phyloP scores from a whole-genome alignment of 2,329 filamentous ascomycete genomes.

The Tolypocladium nubicola region DNA sequence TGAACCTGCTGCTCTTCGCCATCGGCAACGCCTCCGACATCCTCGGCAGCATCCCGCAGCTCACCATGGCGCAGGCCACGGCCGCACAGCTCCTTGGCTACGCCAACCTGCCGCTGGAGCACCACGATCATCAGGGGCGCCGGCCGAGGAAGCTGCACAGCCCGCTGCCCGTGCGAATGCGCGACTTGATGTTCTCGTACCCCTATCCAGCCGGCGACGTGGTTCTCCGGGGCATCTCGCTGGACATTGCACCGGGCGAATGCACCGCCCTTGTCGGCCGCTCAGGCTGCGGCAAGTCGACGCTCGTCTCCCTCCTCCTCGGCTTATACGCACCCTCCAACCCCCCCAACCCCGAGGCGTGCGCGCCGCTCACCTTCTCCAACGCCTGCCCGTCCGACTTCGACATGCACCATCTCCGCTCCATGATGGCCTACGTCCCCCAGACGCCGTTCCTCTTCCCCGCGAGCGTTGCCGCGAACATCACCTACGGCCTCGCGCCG shows the following conservation, averaged over 20 bases:
- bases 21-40: conserved; percentile 62
- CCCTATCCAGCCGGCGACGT: conserved; percentile 39
- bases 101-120: conserved; percentile 42
- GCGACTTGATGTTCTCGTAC: conserved; percentile 60
- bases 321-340: conserved; percentile 50
- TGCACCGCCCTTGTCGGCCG: conserved; percentile 71
- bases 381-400: conserved; percentile 45
- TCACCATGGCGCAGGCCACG: conserved; percentile 62
- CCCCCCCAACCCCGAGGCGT: not conserved
- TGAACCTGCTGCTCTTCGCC: conserved; percentile 76
- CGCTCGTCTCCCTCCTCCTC: conserved; percentile 63
- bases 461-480: conserved; percentile 66
- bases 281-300: conserved; percentile 89
- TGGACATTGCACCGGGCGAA: conserved; percentile 51
- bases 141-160: conserved; percentile 23
- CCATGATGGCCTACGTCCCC: conserved; percentile 55
- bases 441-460: conserved; percentile 72
- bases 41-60: conserved; percentile 67
- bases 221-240: conserved; percentile 54
- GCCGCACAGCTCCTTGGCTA: conserved; percentile 65
- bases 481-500: conserved; percentile 61
- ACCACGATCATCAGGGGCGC: conserved; percentile 44
- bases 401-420: conserved; percentile 49
- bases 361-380: conserved; percentile 42
- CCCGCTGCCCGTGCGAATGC: conserved; percentile 34